phyloP scores from a whole-genome alignment of 2,329 filamentous ascomycete genomes.

The Biscogniauxia mediterranea region DNA sequence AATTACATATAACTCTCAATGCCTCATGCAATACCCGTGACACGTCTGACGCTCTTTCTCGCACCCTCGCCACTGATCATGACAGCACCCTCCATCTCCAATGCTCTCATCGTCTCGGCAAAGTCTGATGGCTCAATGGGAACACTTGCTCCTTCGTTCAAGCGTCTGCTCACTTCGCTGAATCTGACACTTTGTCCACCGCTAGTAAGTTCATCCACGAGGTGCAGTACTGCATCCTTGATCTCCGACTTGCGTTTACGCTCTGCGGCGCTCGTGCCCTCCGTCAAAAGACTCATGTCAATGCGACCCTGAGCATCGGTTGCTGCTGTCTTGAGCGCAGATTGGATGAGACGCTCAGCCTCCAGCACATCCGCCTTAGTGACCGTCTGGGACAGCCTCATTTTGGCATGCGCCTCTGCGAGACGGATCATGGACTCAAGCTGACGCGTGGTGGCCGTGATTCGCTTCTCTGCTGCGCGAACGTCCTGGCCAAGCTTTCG shows the following conservation, averaged over 20 bases:
- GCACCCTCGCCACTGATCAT: conserved; percentile 82
- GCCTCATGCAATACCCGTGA: conserved; percentile 51
- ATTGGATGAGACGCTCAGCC: conserved; percentile 88
- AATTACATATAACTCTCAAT: background rate
- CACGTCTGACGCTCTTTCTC: conserved; percentile 75
- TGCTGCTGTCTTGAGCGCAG: conserved; percentile 93
- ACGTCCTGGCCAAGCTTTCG: conserved; percentile 87
- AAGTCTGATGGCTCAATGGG: conserved; percentile 79
- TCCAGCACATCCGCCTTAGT: conserved; percentile 82
- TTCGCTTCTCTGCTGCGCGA: conserved; percentile 86
- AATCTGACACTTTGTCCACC: conserved; percentile 68
- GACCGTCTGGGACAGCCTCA: conserved; percentile 79
- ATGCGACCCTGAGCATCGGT: conserved; percentile 91
- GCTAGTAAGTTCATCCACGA: conserved; percentile 79
- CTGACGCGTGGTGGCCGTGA: conserved; percentile 95
- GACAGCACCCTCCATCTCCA: conserved; percentile 83
- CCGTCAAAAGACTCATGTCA: conserved; percentile 92
- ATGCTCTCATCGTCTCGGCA: conserved; percentile 70
- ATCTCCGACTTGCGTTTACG: conserved; percentile 79
- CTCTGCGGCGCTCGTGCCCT: conserved; percentile 89
- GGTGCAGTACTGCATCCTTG: conserved; percentile 70
- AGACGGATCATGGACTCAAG: conserved; percentile 98
- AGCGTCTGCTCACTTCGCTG: conserved; percentile 70
- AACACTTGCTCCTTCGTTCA: conserved; percentile 69
- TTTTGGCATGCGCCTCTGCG: conserved; percentile 93